Evolutionary conservation across 768 basidiomycete genomes (phyloP), one percentile per base, ranked within the genome.

Genomic region (Clitopilus passeckerianus): DNA sequence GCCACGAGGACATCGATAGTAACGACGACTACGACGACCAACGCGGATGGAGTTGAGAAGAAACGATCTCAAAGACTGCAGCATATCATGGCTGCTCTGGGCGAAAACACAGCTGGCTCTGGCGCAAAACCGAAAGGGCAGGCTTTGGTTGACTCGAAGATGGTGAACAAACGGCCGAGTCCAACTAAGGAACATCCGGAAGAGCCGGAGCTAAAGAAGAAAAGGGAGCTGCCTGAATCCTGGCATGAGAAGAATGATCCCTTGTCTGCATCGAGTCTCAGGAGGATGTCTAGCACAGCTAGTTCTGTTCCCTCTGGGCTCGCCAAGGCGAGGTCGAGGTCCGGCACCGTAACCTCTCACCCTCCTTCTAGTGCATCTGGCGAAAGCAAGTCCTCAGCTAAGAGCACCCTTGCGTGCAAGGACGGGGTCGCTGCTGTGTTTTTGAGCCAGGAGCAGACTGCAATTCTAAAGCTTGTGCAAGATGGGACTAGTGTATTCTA

Each of bases 401-500:
- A 14, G n/a, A 5, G 10, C 10, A 41, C 37, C 12, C 37, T n/a
- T 3, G 37, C 37, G 12, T 5, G 3, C 16, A 50, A 73, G 59
- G 53, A 65, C 7, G 75, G 77, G 56, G 60, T 77, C 5, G 65
- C 82, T 1, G 61, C 72, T 1, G 72, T 94, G 18, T 81, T 84
- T 62, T 77, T 98, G 60, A 96, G 94, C 71, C 74, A 81, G 60
- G 95, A 98, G 68, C 97, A 99, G 73, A 86, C 77, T 56, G 83
- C 89, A 60, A 91, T 99, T 53, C 75, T 97, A 61, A 80, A 83
- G 59, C 77, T 97, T 34, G 95, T 95, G 0, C 76, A 87, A 34
- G 77, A 83, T 12, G 86, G 85, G 2, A 71, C 86, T 52, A 96
- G 86, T 66, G 67, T 98, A 30, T 99, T 99, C 68, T 99, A 98